Evolutionary conservation across 2,329 filamentous ascomycete genomes (phyloP).

Genomic region (Elsinoe batatas): DNA sequence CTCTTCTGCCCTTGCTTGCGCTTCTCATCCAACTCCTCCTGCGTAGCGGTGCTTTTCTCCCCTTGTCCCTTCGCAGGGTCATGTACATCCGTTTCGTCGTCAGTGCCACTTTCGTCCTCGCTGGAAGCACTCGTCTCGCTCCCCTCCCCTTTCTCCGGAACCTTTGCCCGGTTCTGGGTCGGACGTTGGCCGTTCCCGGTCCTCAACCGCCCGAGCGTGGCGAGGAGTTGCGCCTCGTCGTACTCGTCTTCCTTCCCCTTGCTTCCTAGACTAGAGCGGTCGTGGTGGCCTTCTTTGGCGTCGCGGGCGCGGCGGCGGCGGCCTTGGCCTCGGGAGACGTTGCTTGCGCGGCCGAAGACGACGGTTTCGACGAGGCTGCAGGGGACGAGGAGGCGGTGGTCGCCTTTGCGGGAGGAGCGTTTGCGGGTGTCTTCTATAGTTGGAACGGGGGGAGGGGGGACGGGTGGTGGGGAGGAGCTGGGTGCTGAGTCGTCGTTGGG

Average conservation of each 20-base stretch:
- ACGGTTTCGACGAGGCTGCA: conserved; percentile 42
- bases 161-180: not conserved
- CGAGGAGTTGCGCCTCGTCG: conserved; percentile 3
- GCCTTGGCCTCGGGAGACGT: not conserved
- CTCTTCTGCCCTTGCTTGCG: conserved; percentile 40
- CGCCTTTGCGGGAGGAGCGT: conserved; percentile 31
- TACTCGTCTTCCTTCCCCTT: conserved; percentile 9
- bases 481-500: too few relatives aligned
- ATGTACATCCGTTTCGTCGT: conserved; percentile 44
- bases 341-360: conserved; percentile 34
- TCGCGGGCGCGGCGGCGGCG: not conserved
- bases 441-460: too few relatives aligned
- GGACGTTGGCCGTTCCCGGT: too few relatives aligned
- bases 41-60: conserved; percentile 45
- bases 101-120: conserved; percentile 16
- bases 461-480: too few relatives aligned
- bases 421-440: conserved; percentile 3
- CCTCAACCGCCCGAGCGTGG: conserved; percentile 1
- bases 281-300: not conserved
- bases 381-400: conserved; percentile 40
- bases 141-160: not conserved
- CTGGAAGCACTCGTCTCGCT: conserved; percentile 12
- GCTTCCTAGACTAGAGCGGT: not conserved
- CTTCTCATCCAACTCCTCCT: conserved; percentile 39
- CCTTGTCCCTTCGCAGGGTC: too few relatives aligned